A percentile compares a stretch with the other conserved stretches of the same genome.
Evolutionary conservation across 129 eudicot genomes (phyloP).

Genomic region (Sambucus nigra): DNA sequence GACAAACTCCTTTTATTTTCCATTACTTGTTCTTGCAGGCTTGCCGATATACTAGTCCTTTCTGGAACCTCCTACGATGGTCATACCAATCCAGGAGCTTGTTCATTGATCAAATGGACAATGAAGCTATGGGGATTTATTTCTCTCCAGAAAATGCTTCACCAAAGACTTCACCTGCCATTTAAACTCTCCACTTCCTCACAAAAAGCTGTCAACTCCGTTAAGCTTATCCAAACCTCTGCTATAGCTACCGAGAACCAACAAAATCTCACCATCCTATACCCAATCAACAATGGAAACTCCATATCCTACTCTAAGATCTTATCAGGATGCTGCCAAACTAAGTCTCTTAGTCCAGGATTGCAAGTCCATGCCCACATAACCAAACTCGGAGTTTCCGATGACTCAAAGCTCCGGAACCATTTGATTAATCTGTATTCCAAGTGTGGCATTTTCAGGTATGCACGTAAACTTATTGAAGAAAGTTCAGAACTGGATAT

Average conservation of each 20-base stretch:
- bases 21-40: no score
- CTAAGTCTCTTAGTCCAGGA: slow-evolving; percentile 45
- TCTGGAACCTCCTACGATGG: no score
- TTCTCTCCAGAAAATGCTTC: slow-evolving; percentile 37
- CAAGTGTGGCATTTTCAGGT: slow-evolving; percentile 33
- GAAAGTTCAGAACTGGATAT: slow-evolving; percentile 75
- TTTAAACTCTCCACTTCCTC: slow-evolving; percentile 6
- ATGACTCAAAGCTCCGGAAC: slow-evolving; percentile 33
- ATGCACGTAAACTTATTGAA: slow-evolving; percentile 64
- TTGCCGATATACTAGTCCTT: no score
- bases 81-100: neutral
- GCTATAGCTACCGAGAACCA: slow-evolving; percentile 16
- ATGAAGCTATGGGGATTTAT: slow-evolving; percentile 32
- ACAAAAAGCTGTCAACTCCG: slow-evolving; percentile 7
- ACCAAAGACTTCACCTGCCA: slow-evolving; percentile 23
- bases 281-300: slow-evolving; percentile 12
- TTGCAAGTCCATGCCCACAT: slow-evolving; percentile 55
- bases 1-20: no score
- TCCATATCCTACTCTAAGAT: slow-evolving; percentile 43
- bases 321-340: slow-evolving; percentile 38
- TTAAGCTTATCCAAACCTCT: slow-evolving; percentile 16
- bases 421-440: slow-evolving; percentile 66
- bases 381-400: slow-evolving; percentile 36
- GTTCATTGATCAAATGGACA: slow-evolving; percentile 16
- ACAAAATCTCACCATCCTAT: slow-evolving; percentile 9